Evolutionary conservation across 108 stramenopile genomes (phyloP), one percentile per base, ranked within the genome.

Genomic region (Nitzschia palea): DNA sequence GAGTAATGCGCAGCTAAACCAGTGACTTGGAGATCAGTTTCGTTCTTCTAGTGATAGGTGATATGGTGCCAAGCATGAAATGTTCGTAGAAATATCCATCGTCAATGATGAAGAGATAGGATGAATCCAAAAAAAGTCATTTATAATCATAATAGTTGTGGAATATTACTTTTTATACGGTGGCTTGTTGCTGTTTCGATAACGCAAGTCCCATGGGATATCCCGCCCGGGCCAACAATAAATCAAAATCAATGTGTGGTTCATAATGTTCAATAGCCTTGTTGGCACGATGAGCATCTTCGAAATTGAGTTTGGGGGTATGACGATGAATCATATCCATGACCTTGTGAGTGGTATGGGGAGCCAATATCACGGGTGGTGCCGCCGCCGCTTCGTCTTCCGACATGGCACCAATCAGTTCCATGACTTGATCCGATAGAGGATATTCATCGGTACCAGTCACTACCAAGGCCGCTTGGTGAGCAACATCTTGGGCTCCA

Each of bases 161-260:
- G n/a, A n/a, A n/a, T n/a, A n/a, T n/a, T n/a, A n/a, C n/a, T n/a
- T n/a, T n/a, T n/a, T n/a, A n/a, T n/a, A n/a, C n/a, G n/a, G n/a
- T n/a, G n/a, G n/a, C n/a, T n/a, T n/a, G n/a, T n/a, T n/a, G n/a
- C n/a, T n/a, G n/a, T n/a, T n/a, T n/a, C n/a, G n/a, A n/a, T n/a
- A n/a, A n/a, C n/a, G n/a, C n/a, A n/a, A n/a, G n/a, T n/a, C n/a
- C 14, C 8, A 40, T 40, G 37, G 10, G 10, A 27, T 66, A 48
- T 47, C 66, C 74, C 33, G 78, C 82, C 32, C 87, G 55, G 14
- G 68, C 65, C 50, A 95, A 52, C 47, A 95, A 62, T 43, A 72
- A 35, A 70, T 96, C 90, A 80, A 96, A 96, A 69, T 96, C 87
- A 79, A 96, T 93, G 59, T 87, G 80, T 15, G 89, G 86, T 62